These are phyloP conservation scores for Fistulifera pelliculosa DNA, from an alignment of 108 stramenopile genomes.

Conservation along the genomic window DNA sequence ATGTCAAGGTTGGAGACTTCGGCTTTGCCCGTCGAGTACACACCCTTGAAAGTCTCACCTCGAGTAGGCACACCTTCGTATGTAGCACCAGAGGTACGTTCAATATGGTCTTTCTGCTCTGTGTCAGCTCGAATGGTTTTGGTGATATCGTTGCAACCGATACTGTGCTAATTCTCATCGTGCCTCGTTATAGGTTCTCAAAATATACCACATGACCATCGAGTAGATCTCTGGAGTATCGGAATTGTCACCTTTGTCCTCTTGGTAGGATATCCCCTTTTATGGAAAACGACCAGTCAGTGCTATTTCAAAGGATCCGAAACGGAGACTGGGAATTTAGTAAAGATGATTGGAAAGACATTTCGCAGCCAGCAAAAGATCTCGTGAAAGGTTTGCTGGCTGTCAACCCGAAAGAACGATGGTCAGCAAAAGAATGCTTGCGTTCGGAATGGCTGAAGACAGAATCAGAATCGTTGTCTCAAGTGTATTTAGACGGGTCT, in stretches of 20 bases:
- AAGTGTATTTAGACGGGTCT: slow-evolving; percentile 2
- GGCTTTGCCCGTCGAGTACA: slow-evolving; percentile 80
- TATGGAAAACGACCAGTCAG: slow-evolving; percentile 29
- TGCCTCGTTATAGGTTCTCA: slow-evolving; percentile 18
- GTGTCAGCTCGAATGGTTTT: no score
- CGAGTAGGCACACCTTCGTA: slow-evolving; percentile 76
- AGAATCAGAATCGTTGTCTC: slow-evolving; percentile 1
- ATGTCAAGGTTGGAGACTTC: slow-evolving; percentile 89
- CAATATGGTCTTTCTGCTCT: no score
- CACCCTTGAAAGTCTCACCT: slow-evolving; percentile 66
- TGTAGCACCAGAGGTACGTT: slow-evolving; percentile 48
- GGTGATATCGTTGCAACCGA: no score
- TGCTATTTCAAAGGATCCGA: slow-evolving; percentile 37
- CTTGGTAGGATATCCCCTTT: slow-evolving; percentile 74
- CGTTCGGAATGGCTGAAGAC: slow-evolving; percentile 20
- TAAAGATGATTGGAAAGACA: slow-evolving; percentile 21
- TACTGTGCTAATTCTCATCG: no score
- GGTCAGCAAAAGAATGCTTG: slow-evolving; percentile 42
- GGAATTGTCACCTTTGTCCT: slow-evolving; percentile 91
- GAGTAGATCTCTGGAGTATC: slow-evolving; percentile 90
- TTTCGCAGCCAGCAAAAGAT: slow-evolving; percentile 35
- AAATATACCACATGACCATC: slow-evolving; percentile 57
- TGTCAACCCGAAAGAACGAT: slow-evolving; percentile 45
- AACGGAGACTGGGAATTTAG: slow-evolving; percentile 29
- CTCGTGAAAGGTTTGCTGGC: slow-evolving; percentile 36